Evolutionary conservation across 1,284 basidiomycete genomes (phyloP).

Genomic region (Coniferiporia sulphurascens): DNA sequence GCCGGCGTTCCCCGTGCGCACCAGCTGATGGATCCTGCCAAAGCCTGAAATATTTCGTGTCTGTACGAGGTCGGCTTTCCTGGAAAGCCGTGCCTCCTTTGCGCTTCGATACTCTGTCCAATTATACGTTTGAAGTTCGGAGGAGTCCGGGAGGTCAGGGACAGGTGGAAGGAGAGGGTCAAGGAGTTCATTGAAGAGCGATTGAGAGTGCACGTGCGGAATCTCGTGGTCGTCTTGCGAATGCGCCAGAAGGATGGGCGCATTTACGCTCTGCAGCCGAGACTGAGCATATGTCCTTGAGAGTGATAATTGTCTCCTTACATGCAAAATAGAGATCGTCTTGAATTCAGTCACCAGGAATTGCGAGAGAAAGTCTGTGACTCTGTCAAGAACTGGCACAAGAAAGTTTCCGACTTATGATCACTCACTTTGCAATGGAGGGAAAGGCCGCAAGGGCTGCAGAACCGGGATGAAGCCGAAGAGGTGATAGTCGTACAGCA

Average conservation of each 20-base stretch:
- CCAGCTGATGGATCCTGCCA: constrained; percentile 53
- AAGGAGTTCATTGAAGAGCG: constrained; percentile 66
- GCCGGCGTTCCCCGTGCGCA: constrained; percentile 33
- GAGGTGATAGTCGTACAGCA: constrained; percentile 70
- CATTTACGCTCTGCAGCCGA: constrained; percentile 46
- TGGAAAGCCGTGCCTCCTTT: constrained; percentile 37
- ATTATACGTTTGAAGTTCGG: constrained; percentile 18
- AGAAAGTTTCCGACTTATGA: neutral
- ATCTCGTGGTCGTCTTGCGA: constrained; percentile 81
- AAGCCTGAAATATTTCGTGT: constrained; percentile 48
- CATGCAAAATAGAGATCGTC: constrained; percentile 54
- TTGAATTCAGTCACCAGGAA: constrained; percentile 65
- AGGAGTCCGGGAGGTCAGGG: constrained; percentile 34
- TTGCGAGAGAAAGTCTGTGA: constrained; percentile 54
- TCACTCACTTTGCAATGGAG: constrained; percentile 63
- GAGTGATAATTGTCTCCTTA: constrained; percentile 28
- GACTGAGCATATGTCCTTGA: neutral
- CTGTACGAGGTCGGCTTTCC: constrained; percentile 35
- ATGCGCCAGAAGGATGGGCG: constrained; percentile 74
- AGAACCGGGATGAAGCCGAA: constrained; percentile 71
- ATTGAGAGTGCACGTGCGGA: constrained; percentile 68
- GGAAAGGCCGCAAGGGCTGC: constrained; percentile 62
- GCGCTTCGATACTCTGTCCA: constrained; percentile 10
- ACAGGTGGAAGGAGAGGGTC: constrained; percentile 55
- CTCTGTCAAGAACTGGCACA: constrained; percentile 34